phyloP scores from a whole-genome alignment of 2,329 filamentous ascomycete genomes.

The Mariannaea elegans region DNA sequence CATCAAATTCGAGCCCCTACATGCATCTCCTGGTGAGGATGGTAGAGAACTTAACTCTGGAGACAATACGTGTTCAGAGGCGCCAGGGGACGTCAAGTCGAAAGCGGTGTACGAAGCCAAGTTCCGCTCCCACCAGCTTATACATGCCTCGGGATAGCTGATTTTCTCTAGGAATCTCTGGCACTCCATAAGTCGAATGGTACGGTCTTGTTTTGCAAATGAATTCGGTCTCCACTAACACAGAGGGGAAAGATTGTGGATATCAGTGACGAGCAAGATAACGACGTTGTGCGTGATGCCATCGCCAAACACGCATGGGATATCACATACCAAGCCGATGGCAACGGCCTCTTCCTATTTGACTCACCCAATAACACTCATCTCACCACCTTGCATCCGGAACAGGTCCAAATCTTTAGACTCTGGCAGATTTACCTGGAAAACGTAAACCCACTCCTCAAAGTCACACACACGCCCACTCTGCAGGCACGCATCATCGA shows the following conservation, averaged over 20 bases:
- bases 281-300: neutral
- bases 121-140: no score
- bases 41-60: no score
- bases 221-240: no score
- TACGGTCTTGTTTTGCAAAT: no score
- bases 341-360: conserved; percentile 61
- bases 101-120: no score
- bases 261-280: no score
- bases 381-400: conserved; percentile 60
- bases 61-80: no score
- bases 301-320: conserved; percentile 41
- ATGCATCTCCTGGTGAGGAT: conserved; percentile 21
- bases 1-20: conserved; percentile 61
- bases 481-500: conserved; percentile 62
- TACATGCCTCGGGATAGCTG: no score
- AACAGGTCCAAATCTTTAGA: conserved; percentile 53
- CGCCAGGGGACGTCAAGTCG: no score
- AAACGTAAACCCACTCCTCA: conserved; percentile 66
- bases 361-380: conserved; percentile 53
- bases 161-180: no score
- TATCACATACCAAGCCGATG: conserved; percentile 49
- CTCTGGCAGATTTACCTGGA: conserved; percentile 68
- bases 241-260: no score
- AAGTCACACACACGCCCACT: conserved; percentile 64
- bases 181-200: no score